A percentile compares a stretch with the other conserved stretches of the same genome.
These are phyloP conservation scores for Diutina pseudorugosa DNA, from an alignment of 1,139 yeast species.

Conservation along the genomic window DNA sequence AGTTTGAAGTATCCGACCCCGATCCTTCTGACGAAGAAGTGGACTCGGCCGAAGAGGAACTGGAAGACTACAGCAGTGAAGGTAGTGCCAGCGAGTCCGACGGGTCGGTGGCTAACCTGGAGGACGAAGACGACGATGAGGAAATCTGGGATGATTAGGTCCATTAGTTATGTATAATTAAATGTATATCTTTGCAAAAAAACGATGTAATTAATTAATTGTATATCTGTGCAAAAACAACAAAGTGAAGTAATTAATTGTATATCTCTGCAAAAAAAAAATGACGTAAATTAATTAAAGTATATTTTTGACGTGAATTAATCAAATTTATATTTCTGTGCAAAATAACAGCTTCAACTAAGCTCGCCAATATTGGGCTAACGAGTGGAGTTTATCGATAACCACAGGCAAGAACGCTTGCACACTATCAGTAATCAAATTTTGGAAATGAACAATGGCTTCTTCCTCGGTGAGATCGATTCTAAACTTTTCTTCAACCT, in stretches of 20 bases:
- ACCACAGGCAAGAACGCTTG: conserved; percentile 90
- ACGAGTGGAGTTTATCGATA: conserved; percentile 84
- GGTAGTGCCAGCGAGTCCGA: conserved; percentile 25
- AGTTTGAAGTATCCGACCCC: conserved; percentile 48
- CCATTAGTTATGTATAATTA: not conserved
- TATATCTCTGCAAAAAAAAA: no score
- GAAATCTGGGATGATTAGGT: conserved; percentile 12
- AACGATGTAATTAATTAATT: not conserved
- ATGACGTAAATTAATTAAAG: no score
- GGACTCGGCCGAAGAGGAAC: conserved; percentile 10
- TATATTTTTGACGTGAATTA: no score
- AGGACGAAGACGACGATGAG: conserved; percentile 39
- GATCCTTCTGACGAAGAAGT: conserved; percentile 72
- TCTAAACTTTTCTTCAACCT: conserved; percentile 90
- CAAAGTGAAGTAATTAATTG: no score
- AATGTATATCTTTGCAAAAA: not conserved
- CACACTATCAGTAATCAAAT: conserved; percentile 85
- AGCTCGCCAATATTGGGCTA: conserved; percentile 97
- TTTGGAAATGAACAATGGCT: conserved; percentile 89
- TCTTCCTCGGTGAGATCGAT: conserved; percentile 90
- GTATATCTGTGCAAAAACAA: not conserved
- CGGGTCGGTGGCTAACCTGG: conserved; percentile 16
- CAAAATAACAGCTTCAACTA: no score
- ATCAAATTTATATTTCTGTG: no score
- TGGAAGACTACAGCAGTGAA: conserved; percentile 15